These are phyloP conservation scores for Botrytis fragariae DNA, from an alignment of 2,329 filamentous ascomycete species.

Conservation along the genomic window DNA sequence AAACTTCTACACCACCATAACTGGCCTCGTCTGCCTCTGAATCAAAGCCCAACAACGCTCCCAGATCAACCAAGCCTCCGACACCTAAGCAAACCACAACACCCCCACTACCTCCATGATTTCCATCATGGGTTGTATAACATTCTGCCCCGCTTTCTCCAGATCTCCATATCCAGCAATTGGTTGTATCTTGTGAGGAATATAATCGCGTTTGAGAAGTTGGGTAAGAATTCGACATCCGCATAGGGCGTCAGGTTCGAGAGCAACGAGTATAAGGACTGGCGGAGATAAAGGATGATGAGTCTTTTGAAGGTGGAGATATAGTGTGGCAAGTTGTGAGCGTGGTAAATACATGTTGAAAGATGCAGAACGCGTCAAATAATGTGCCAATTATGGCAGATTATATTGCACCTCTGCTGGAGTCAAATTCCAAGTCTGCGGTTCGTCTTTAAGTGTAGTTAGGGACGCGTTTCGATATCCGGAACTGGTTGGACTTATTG, in stretches of 20 bases:
- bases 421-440: neutral
- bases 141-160: constrained; percentile 70
- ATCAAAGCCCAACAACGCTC: constrained; percentile 73
- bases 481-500: neutral
- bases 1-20: constrained; percentile 86
- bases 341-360: constrained; percentile 87
- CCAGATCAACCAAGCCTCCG: constrained; percentile 86
- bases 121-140: constrained; percentile 86
- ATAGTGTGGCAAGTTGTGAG: constrained; percentile 83
- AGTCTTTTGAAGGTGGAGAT: constrained; percentile 80
- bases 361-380: constrained; percentile 21
- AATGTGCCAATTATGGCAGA: constrained; percentile 21
- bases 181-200: constrained; percentile 95
- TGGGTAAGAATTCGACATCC: constrained; percentile 91
- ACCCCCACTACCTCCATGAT: constrained; percentile 79
- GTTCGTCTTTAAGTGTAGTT: neutral
- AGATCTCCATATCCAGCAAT: constrained; percentile 91
- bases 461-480: constrained; percentile 3
- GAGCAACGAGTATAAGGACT: constrained; percentile 85
- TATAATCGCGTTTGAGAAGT: constrained; percentile 95
- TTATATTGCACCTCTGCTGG: neutral
- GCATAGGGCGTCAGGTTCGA: constrained; percentile 93
- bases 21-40: constrained; percentile 61
- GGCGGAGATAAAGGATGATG: constrained; percentile 89
- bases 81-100: constrained; percentile 91